Conservation (phyloP, 1,284 basidiomycete genomes). For the Violaceomyces palustris region DNA sequence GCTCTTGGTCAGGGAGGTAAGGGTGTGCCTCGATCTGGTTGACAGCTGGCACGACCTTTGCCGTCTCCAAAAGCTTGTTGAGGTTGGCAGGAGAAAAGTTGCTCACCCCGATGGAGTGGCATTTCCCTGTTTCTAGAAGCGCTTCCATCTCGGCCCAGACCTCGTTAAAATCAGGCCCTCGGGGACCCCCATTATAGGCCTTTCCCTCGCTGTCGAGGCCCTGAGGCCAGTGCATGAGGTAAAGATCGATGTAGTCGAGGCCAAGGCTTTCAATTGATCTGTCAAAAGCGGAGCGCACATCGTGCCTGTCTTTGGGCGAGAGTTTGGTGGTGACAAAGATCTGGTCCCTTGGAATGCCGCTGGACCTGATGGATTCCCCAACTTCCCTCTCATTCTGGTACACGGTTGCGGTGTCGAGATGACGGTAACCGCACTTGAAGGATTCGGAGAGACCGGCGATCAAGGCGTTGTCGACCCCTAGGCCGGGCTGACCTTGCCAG, state of each 20-base stretch:
- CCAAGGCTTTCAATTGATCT: conserved; percentile 67
- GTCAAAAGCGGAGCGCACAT: conserved; percentile 59
- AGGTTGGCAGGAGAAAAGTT: conserved; percentile 38
- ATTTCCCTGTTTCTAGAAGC: conserved; percentile 39
- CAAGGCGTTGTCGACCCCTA: conserved; percentile 13
- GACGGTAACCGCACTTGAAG: conserved; percentile 35
- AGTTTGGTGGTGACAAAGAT: conserved; percentile 81
- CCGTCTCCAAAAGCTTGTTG: conserved; percentile 26
- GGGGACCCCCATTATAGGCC: conserved; percentile 9
- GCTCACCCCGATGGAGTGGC: conserved; percentile 61
- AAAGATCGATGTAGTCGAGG: conserved; percentile 62
- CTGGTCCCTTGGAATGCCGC: conserved; percentile 69
- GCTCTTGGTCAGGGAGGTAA: conserved; percentile 59
- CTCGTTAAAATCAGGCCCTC: conserved; percentile 29
- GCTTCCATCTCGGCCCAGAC: conserved; percentile 46
- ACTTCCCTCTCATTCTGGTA: conserved; percentile 75
- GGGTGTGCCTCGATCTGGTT: conserved; percentile 45
- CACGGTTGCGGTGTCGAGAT: conserved; percentile 31
- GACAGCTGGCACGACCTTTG: conserved; percentile 36
- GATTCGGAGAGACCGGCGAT: conserved; percentile 9
- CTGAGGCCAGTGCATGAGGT: conserved; percentile 43
- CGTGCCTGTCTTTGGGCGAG: conserved; percentile 57
- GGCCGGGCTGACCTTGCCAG: conserved; percentile 30
- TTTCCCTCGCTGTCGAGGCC: conserved; percentile 5
- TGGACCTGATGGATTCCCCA: conserved; percentile 68